These are phyloP conservation scores for Penicillium sp. DNA, from an alignment of 2,329 filamentous ascomycete species.

Conservation along the genomic window DNA sequence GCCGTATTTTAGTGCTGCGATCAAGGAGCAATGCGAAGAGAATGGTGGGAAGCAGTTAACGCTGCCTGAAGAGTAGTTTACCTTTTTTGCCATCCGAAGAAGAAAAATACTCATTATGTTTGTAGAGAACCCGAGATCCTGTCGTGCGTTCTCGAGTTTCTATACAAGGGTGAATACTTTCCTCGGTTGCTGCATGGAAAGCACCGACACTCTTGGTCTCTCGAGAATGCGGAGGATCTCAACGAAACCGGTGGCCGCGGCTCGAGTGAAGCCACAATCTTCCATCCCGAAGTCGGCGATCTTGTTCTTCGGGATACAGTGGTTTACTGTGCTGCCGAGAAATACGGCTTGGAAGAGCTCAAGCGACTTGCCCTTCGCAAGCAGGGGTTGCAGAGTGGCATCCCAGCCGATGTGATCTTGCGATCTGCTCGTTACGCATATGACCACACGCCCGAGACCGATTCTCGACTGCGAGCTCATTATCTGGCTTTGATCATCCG, in stretches of 20 bases:
- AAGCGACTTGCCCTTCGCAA: slow-evolving; percentile 90
- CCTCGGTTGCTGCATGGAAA: slow-evolving; percentile 86
- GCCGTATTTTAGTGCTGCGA: slow-evolving; percentile 75
- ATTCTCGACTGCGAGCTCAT: slow-evolving; percentile 90
- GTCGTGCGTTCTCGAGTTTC: slow-evolving; percentile 90
- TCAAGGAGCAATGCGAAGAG: slow-evolving; percentile 73
- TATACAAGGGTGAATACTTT: slow-evolving; percentile 97
- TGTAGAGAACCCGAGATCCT: slow-evolving; percentile 85
- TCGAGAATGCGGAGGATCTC: slow-evolving; percentile 69
- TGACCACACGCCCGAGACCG: slow-evolving; percentile 88
- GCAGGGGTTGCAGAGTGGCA: slow-evolving; percentile 89
- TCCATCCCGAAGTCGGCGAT: slow-evolving; percentile 71
- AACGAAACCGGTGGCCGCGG: slow-evolving; percentile 60
- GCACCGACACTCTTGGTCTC: slow-evolving; percentile 82
- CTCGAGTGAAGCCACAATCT: slow-evolving; percentile 74
- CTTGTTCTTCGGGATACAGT: slow-evolving; percentile 87
- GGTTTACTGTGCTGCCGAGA: slow-evolving; percentile 89
- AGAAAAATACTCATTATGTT: slow-evolving; percentile 3
- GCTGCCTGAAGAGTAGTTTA: slow-evolving; percentile 64
- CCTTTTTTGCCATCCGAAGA: not conserved
- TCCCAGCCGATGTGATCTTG: slow-evolving; percentile 89
- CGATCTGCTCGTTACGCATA: slow-evolving; percentile 94
- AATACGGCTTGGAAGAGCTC: slow-evolving; percentile 88
- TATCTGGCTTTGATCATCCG: slow-evolving; percentile 97
- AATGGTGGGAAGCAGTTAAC: slow-evolving; percentile 72